These are phyloP conservation scores for Omphalotus olearius DNA, from an alignment of 1,284 basidiomycete genomes.

Conservation along the genomic window DNA sequence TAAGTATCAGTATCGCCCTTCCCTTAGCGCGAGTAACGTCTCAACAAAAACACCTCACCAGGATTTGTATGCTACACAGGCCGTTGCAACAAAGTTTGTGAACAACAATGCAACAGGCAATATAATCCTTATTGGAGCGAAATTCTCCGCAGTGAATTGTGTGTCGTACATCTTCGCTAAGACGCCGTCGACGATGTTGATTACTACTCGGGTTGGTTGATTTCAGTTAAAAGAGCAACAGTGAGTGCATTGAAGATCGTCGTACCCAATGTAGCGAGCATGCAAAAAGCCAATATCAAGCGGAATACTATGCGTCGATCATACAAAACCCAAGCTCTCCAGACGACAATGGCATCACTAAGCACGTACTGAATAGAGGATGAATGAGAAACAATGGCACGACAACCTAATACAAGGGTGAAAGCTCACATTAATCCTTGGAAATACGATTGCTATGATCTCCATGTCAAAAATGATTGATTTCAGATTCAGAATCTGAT, in stretches of 20 bases:
- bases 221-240: background rate
- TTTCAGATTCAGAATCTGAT: background rate
- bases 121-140: background rate
- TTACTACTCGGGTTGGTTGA: background rate
- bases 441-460: slow-evolving; percentile 4
- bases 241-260: background rate
- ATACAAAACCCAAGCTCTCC: slow-evolving; percentile 9
- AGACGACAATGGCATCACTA: slow-evolving; percentile 5
- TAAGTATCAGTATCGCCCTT: background rate
- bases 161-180: too few species aligned
- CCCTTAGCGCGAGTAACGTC: background rate
- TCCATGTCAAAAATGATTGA: background rate
- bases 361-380: slow-evolving; percentile 2
- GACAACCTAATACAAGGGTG: background rate
- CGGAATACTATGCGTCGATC: slow-evolving; percentile 1
- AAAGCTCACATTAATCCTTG: slow-evolving; percentile 5
- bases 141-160: too few species aligned
- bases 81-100: slow-evolving; percentile 3
- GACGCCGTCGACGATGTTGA: too few species aligned
- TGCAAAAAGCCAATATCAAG: background rate
- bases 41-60: background rate
- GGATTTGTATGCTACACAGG: background rate
- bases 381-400: background rate
- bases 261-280: background rate
- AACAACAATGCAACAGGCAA: slow-evolving; percentile 3